Evolutionary conservation across 495 filamentous ascomycete genomes (phyloP), one percentile per base, ranked within the genome.

Genomic region (Xylaria venustula): DNA sequence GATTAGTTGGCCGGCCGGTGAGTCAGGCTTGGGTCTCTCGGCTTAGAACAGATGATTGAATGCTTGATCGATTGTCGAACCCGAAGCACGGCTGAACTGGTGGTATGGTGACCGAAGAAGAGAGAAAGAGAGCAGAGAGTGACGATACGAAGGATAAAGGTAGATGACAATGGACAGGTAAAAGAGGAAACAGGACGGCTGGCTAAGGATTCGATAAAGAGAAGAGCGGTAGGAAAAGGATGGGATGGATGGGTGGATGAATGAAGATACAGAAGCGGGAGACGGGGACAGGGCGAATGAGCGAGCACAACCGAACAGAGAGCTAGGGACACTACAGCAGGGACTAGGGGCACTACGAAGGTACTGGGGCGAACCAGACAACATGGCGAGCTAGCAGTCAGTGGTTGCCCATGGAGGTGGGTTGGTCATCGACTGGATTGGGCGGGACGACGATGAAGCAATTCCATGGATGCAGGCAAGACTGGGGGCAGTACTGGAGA

Each of bases 361-460:
- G 50, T 61, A 36, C 49, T 61, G 49, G 58, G 54, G 54, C 50
- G 41, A 53, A 53, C 55, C n/a, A 57, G 41, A n/a, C 34, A 25
- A 66, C 59, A 58, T 62, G 57, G 55, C 56, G n/a, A 61, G 46
- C 61, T 48, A 58, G 17, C 15, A 28, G 40, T 37, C 52, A 61
- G 51, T 42, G 3, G 3, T 40, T 44, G 46, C 58, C 59, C 56
- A 19, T 68, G 68, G 64, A 66, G 63, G 61, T 63, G 64, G 67
- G 61, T 55, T 67, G 62, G 61, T 65, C 61, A 51, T 58, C 49
- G 15, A 47, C 63, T 64, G 44, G 61, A 64, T 64, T 68, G 63
- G 67, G 69, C 69, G 71, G 69, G 58, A 71, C 64, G 58, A 67
- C 63, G 65, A 56, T 72, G 63, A 74, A 76, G 66, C 64, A 58